Evolutionary conservation across 768 basidiomycete species (phyloP).

Genomic region (Antrodiella citrinella): DNA sequence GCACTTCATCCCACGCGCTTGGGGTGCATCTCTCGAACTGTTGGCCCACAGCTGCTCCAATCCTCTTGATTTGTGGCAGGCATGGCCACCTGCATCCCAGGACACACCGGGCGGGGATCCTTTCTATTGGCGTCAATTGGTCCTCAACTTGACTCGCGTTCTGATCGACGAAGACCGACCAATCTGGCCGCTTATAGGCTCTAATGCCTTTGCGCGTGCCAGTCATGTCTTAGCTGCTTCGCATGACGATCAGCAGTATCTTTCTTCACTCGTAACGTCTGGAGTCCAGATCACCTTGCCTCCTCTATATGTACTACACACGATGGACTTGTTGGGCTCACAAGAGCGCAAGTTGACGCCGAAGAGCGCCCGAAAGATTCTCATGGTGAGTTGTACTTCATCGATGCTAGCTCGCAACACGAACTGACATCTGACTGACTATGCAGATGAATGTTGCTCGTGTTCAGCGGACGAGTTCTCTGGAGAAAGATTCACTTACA

Average conservation of each 20-base stretch:
- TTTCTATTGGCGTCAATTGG: neutral
- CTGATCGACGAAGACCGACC: neutral
- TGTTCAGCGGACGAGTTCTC: no score
- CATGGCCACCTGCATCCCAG: slow-evolving; percentile 29
- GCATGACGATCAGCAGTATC: neutral
- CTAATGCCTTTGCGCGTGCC: neutral
- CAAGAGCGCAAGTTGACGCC: slow-evolving; percentile 24
- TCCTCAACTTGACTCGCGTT: neutral
- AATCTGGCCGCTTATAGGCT: neutral
- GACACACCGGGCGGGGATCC: neutral
- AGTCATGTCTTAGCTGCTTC: neutral
- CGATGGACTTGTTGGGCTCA: no score
- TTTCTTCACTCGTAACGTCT: slow-evolving; percentile 7
- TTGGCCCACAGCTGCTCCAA: slow-evolving; percentile 16
- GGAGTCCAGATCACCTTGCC: slow-evolving; percentile 29
- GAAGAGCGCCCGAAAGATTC: slow-evolving; percentile 19
- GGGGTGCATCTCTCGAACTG: slow-evolving; percentile 28
- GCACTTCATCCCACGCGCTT: slow-evolving; percentile 35
- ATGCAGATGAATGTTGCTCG: no score
- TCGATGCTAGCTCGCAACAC: no score
- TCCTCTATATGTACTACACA: slow-evolving; percentile 25
- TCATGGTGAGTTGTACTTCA: no score
- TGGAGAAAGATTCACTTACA: no score
- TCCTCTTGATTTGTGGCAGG: slow-evolving; percentile 24
- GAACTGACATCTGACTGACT: no score